These are phyloP conservation scores for Alternaria ethzedia DNA, from an alignment of 2,329 filamentous ascomycete species.

Conservation along the genomic window DNA sequence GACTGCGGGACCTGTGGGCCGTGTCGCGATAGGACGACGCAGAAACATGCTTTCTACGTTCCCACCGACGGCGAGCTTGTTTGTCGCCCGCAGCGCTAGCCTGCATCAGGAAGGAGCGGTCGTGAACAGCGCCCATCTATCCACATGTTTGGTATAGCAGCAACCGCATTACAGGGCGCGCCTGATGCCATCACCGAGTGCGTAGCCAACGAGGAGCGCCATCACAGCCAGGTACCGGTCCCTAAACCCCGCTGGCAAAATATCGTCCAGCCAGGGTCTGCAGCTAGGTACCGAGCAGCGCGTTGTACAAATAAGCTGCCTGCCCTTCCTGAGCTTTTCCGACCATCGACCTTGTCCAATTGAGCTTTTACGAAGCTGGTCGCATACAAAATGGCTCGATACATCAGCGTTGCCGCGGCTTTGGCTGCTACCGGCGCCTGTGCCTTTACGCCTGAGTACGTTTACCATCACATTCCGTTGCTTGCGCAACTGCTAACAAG, in stretches of 20 bases:
- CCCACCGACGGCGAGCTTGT: conserved; percentile 32
- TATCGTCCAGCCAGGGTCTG: conserved; percentile 8
- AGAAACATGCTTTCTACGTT: conserved; percentile 31
- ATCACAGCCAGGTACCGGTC: conserved; percentile 16
- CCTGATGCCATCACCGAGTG: conserved; percentile 28
- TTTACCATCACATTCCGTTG: neutral
- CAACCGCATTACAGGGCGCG: conserved; percentile 3
- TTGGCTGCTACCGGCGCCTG: conserved; percentile 42
- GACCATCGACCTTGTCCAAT: conserved; percentile 34
- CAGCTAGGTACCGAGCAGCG: conserved; percentile 6
- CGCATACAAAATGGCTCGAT: conserved; percentile 44
- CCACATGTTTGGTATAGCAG: conserved; percentile 15
- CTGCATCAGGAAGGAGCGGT: conserved; percentile 30
- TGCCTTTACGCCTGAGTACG: conserved; percentile 47
- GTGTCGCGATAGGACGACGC: conserved; percentile 24
- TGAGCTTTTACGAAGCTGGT: conserved; percentile 34
- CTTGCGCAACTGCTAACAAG: neutral
- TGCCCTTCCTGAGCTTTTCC: conserved; percentile 19
- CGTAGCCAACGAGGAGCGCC: conserved; percentile 8
- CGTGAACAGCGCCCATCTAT: conserved; percentile 9
- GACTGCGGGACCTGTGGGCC: conserved; percentile 18
- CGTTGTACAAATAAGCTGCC: conserved; percentile 31
- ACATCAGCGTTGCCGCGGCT: conserved; percentile 39
- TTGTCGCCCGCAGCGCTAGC: conserved; percentile 24
- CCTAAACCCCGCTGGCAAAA: conserved; percentile 16